phyloP scores from a whole-genome alignment of 305 asterid genomes.

The Striga hermonthica region DNA sequence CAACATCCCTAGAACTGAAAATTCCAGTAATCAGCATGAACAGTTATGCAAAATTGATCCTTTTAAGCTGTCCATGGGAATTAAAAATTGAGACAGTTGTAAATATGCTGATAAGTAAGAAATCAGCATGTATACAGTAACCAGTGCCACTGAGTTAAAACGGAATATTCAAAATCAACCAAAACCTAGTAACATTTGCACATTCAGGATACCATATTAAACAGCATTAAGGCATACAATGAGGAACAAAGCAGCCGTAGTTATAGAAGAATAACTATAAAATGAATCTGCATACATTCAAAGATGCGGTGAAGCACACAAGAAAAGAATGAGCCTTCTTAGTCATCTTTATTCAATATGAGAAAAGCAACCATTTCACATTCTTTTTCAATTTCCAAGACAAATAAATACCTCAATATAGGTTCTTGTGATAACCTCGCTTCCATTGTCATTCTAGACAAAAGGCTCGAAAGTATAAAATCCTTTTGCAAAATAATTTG shows the following conservation, averaged over 20 bases:
- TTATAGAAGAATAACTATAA: neutral
- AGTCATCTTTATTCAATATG: constrained; percentile 23
- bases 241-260: neutral
- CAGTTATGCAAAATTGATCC: constrained; percentile 7
- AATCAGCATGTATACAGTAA: constrained; percentile 4
- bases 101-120: neutral
- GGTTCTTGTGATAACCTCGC: constrained; percentile 84
- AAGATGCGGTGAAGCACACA: neutral
- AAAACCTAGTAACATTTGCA: neutral
- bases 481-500: constrained; percentile 85
- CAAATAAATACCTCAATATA: constrained; percentile 59
- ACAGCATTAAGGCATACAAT: no score
- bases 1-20: neutral
- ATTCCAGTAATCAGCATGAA: neutral
- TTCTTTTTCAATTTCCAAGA: constrained; percentile 10
- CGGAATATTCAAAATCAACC: neutral
- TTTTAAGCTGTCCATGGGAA: constrained; percentile 1
- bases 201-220: no score
- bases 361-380: constrained; percentile 16
- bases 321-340: constrained; percentile 18
- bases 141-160: neutral
- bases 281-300: constrained; percentile 15
- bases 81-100: constrained; percentile 1
- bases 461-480: constrained; percentile 53
- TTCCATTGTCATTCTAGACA: constrained; percentile 61